Percentiles rank a stretch among this genome's conserved stretches.
These are phyloP conservation scores for Davidsoniella virescens DNA, from an alignment of 2,329 filamentous ascomycete genomes.

Conservation along the genomic window DNA sequence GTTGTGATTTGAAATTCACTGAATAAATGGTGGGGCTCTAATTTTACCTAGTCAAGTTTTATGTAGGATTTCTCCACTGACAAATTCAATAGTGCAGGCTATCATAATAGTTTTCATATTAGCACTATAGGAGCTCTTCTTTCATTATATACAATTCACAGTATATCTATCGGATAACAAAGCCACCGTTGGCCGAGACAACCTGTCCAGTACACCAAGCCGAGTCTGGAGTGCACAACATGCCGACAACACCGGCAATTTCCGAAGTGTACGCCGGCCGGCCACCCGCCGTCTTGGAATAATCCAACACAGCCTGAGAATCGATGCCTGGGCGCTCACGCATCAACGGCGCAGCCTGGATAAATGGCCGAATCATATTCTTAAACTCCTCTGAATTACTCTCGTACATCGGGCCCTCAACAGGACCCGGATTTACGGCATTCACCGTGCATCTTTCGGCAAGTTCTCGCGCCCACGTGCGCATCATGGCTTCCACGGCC, in stretches of 20 bases:
- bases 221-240: conserved; percentile 41
- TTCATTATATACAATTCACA: too few relatives aligned
- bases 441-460: conserved; percentile 37
- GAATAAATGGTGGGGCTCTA: too few relatives aligned
- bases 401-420: conserved; percentile 36
- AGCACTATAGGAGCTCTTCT: too few relatives aligned
- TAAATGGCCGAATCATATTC: conserved; percentile 26
- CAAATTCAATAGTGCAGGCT: too few relatives aligned
- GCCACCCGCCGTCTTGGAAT: conserved; percentile 14
- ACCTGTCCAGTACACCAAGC: conserved; percentile 67
- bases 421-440: conserved; percentile 40
- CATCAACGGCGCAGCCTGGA: conserved; percentile 43
- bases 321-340: conserved; percentile 28
- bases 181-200: conserved; percentile 65
- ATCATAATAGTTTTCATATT: too few relatives aligned
- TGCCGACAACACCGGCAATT: conserved; percentile 15
- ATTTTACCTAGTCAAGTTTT: too few relatives aligned
- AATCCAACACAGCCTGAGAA: conserved; percentile 11
- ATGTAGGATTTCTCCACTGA: too few relatives aligned
- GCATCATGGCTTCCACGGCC: conserved; percentile 41
- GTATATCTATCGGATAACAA: conserved; percentile 24
- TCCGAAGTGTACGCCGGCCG: conserved; percentile 15
- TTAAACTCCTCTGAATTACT: conserved; percentile 27
- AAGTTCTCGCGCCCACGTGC: conserved; percentile 42
- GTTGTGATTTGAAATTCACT: not conserved